Conservation (phyloP, 495 filamentous ascomycete genomes). For the Neurospora sp. region DNA sequence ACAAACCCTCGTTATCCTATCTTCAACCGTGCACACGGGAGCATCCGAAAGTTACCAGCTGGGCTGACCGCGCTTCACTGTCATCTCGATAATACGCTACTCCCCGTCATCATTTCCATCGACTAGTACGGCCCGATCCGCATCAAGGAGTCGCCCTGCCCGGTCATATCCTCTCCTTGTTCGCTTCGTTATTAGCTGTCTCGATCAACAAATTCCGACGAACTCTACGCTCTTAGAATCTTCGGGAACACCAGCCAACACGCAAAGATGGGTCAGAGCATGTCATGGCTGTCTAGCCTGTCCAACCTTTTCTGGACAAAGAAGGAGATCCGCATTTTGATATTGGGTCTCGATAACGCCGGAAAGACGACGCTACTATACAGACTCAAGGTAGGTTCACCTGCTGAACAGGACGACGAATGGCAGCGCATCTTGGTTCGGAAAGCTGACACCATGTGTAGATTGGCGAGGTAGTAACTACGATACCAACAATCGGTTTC, state of each 20-base stretch:
- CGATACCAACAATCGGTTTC: slow-evolving; percentile 97
- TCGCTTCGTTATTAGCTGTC: background rate
- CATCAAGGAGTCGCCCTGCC: background rate
- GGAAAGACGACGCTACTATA: slow-evolving; percentile 97
- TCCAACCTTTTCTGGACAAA: slow-evolving; percentile 71
- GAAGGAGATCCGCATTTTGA: slow-evolving; percentile 96
- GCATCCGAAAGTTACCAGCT: background rate
- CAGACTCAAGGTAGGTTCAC: slow-evolving; percentile 67
- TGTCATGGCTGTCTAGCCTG: slow-evolving; percentile 66
- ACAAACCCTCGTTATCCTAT: background rate
- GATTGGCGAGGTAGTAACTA: slow-evolving; percentile 98
- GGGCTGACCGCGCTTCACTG: background rate
- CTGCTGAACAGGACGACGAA: background rate
- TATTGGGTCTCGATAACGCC: slow-evolving; percentile 93
- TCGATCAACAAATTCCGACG: background rate
- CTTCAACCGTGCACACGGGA: background rate
- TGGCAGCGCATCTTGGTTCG: background rate
- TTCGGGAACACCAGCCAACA: slow-evolving; percentile 3
- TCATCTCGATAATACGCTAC: background rate
- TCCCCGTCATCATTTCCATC: background rate
- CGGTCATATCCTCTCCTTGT: background rate
- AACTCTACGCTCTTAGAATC: background rate
- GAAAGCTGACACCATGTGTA: slow-evolving; percentile 23
- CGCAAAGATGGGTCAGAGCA: slow-evolving; percentile 63
- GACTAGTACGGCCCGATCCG: background rate